Conservation (phyloP, 345 rosid species). For the Atalantia buxifolia region DNA sequence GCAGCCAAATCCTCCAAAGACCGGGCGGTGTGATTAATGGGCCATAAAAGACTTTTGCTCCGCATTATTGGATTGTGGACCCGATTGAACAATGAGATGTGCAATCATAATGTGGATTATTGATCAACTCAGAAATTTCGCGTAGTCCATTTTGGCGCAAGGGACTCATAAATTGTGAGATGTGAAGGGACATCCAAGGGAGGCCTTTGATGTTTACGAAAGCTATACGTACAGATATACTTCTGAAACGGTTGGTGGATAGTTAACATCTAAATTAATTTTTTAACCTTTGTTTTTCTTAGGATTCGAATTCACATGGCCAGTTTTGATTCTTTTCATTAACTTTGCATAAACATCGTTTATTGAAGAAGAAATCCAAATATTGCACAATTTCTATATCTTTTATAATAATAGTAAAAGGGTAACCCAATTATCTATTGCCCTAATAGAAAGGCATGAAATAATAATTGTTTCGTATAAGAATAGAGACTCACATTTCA, state of each 20-base stretch:
- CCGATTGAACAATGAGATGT: background rate
- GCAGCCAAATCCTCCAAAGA: background rate
- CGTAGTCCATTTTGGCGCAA: conserved; percentile 16
- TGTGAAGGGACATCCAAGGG: background rate
- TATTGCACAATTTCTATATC: background rate
- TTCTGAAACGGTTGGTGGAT: no score
- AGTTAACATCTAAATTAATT: no score
- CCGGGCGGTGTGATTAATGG: background rate
- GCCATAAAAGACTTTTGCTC: conserved; percentile 8
- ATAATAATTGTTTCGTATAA: background rate
- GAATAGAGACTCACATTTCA: background rate
- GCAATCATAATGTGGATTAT: background rate
- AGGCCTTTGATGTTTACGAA: conserved; percentile 14
- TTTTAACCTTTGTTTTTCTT: no score
- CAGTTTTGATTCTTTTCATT: background rate
- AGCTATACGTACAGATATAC: background rate
- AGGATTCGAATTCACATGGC: no score
- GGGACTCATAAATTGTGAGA: conserved; percentile 12
- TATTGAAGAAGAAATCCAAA: background rate
- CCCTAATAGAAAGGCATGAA: background rate
- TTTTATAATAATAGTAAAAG: background rate
- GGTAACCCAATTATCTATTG: background rate
- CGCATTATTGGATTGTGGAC: conserved; percentile 2
- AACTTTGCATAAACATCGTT: background rate
- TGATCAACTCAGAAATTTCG: background rate